Conservation (phyloP, 2,329 filamentous ascomycete genomes). For the Trichoderma asperellum region DNA sequence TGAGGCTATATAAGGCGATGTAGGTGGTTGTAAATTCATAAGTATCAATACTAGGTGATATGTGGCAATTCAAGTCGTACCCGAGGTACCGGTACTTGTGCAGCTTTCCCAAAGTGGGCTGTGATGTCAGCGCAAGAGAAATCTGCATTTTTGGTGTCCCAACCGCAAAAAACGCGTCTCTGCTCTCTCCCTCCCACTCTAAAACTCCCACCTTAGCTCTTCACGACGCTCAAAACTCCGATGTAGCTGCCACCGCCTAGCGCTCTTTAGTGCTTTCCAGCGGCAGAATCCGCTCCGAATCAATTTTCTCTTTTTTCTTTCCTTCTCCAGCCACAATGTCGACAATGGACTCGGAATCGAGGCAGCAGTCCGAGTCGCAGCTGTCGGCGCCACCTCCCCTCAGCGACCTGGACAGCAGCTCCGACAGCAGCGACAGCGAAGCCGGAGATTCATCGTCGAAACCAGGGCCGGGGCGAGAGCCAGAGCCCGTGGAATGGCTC, state of each 20-base stretch:
- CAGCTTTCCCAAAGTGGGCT: neutral
- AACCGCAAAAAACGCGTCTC: conserved; percentile 24
- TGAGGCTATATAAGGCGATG: neutral
- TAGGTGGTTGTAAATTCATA: neutral
- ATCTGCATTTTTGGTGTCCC: conserved; percentile 16
- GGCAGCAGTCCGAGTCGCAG: conserved; percentile 39
- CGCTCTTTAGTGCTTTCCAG: conserved; percentile 11
- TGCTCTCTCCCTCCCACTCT: conserved; percentile 5
- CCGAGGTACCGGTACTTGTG: neutral
- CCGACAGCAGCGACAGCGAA: conserved; percentile 39
- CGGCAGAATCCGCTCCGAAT: neutral
- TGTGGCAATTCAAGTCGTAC: neutral
- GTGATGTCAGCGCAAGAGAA: conserved; percentile 24
- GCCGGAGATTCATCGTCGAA: conserved; percentile 16
- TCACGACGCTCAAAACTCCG: conserved; percentile 1
- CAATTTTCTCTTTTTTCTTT: neutral
- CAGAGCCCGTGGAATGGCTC: conserved; percentile 64
- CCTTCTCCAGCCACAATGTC: conserved; percentile 7
- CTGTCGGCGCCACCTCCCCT: conserved; percentile 37
- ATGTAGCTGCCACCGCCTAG: conserved; percentile 15
- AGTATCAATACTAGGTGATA: neutral
- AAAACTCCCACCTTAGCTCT: neutral
- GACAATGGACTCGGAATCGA: conserved; percentile 39
- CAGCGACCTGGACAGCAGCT: conserved; percentile 29
- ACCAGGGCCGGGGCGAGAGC: conserved; percentile 24